A percentile compares a stretch with the other conserved stretches of the same genome.
Conservation (phyloP, 2,329 filamentous ascomycete species). For the Hypoxylon sp. region DNA sequence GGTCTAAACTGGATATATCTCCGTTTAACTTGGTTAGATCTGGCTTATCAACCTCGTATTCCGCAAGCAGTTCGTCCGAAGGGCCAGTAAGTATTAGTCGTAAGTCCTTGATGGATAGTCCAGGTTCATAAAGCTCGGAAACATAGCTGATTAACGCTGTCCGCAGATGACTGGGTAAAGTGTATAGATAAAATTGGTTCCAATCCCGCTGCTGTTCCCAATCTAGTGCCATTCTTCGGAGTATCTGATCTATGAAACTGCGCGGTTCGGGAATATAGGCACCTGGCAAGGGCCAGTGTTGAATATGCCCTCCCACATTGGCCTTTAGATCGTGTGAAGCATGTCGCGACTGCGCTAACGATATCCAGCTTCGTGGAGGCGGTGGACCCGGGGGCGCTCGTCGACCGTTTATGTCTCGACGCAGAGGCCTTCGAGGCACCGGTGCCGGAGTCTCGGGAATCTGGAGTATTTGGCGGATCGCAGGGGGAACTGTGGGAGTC, state of each 20-base stretch:
- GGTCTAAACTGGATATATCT: conserved; percentile 67
- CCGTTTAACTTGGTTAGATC: conserved; percentile 58
- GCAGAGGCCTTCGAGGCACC: conserved; percentile 62
- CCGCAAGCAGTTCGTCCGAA: conserved; percentile 49
- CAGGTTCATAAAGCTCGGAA: conserved; percentile 60
- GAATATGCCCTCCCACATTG: conserved; percentile 31
- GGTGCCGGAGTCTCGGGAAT: conserved; percentile 71
- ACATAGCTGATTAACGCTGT: conserved; percentile 67
- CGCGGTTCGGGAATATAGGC: conserved; percentile 60
- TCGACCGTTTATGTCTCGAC: conserved; percentile 64
- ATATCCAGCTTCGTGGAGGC: conserved; percentile 71
- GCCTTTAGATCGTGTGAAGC: conserved; percentile 46
- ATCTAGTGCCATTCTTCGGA: conserved; percentile 66
- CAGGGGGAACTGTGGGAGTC: conserved; percentile 70
- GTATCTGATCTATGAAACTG: conserved; percentile 67
- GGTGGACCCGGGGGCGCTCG: conserved; percentile 71
- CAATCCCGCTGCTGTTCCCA: conserved; percentile 71
- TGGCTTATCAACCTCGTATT: conserved; percentile 51
- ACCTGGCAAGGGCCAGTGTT: conserved; percentile 60
- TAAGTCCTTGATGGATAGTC: conserved; percentile 67
- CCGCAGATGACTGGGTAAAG: conserved; percentile 68
- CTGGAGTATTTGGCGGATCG: conserved; percentile 71
- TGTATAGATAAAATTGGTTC: conserved; percentile 70
- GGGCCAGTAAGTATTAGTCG: conserved; percentile 56
- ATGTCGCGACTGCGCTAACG: conserved; percentile 54